Evolutionary conservation across 768 basidiomycete genomes (phyloP).

Genomic region (Pilatotrama ljubarskyi): DNA sequence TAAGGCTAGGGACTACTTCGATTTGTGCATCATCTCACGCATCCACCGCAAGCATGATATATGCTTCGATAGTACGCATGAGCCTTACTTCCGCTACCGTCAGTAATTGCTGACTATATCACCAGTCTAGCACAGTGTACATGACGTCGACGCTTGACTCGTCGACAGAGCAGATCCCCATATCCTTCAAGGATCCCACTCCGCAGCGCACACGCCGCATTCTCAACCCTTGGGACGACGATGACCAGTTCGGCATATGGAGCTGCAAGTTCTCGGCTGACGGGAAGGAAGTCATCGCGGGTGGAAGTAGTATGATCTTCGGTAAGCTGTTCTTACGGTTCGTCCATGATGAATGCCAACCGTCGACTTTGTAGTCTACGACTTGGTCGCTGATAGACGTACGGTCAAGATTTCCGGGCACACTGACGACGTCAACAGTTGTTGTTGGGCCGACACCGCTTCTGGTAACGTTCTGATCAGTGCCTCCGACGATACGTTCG

Average conservation of each 20-base stretch:
- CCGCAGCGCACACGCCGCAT: conserved; percentile 21
- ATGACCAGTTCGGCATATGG: conserved; percentile 76
- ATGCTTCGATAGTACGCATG: conserved; percentile 77
- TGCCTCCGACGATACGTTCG: conserved; percentile 90
- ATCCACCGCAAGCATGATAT: conserved; percentile 70
- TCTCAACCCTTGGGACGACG: conserved; percentile 39
- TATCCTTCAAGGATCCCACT: conserved; percentile 42
- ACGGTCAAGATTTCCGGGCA: conserved; percentile 90
- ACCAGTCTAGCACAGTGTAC: conserved; percentile 71
- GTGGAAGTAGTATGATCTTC: conserved; percentile 81
- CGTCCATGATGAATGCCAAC: neutral
- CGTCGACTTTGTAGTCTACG: conserved; percentile 65
- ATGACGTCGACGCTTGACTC: conserved; percentile 73
- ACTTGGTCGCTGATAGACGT: conserved; percentile 75
- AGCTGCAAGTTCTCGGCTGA: conserved; percentile 96
- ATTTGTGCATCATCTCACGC: too few species aligned
- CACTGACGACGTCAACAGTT: conserved; percentile 88
- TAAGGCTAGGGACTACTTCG: conserved; percentile 31
- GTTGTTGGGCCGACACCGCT: conserved; percentile 92
- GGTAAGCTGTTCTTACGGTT: conserved; percentile 44
- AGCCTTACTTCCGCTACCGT: neutral
- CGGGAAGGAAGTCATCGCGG: conserved; percentile 92
- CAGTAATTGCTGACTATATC: conserved; percentile 10
- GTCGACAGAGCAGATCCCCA: conserved; percentile 59
- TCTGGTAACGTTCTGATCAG: conserved; percentile 95